Evolutionary conservation across 164 flowering plant genomes (phyloP).

Genomic region (Vitis amurensis): DNA sequence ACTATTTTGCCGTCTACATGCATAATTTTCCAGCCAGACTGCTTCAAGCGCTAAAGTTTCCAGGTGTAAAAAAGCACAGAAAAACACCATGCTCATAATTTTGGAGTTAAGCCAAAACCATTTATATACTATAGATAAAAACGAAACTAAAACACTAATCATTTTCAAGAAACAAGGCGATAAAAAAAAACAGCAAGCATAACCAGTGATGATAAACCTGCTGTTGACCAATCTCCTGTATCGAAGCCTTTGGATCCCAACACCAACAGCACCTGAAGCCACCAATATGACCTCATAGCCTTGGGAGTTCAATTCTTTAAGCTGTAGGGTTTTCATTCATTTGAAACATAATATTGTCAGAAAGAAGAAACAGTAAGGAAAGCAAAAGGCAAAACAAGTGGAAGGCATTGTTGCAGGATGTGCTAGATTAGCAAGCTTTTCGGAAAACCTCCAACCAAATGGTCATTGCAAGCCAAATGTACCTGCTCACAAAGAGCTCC

Average conservation of each 20-base stretch:
- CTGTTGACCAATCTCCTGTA: constrained; percentile 76
- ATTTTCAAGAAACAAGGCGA: background rate
- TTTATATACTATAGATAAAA: no score
- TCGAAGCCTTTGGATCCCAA: constrained; percentile 87
- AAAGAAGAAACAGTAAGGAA: no score
- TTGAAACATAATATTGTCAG: background rate
- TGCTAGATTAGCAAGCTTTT: no score
- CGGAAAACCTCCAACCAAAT: background rate
- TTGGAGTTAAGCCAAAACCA: no score
- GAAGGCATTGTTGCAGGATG: no score
- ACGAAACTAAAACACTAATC: no score
- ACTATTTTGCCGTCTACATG: no score
- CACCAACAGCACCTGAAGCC: constrained; percentile 92
- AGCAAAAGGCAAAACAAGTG: no score
- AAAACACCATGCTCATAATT: no score
- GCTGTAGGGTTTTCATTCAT: constrained; percentile 39
- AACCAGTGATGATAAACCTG: constrained; percentile 44
- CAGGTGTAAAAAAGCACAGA: no score
- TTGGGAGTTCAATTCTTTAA: constrained; percentile 63
- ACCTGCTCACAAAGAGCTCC: constrained; percentile 95
- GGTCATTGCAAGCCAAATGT: background rate
- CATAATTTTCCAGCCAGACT: no score
- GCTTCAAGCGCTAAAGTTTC: no score
- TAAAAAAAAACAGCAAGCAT: background rate
- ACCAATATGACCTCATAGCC: constrained; percentile 87